A percentile compares a stretch with the other conserved stretches of the same genome.
phyloP scores from a whole-genome alignment of 441 rosid species.

The Populus tomentosa region DNA sequence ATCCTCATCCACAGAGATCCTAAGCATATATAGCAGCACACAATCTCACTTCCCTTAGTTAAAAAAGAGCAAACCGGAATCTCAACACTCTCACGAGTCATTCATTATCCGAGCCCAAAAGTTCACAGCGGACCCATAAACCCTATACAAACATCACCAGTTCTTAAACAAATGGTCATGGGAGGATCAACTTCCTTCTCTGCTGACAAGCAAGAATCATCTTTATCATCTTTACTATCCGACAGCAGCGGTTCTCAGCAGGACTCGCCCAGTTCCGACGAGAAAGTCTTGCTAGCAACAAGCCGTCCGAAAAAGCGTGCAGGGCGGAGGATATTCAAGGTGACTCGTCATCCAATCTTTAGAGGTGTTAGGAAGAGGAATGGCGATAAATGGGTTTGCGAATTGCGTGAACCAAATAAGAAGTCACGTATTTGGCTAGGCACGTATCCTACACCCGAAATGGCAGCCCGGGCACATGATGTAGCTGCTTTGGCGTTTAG shows the following conservation, averaged over 20 bases:
- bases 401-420: conserved; percentile 63
- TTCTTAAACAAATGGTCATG: no score
- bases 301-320: conserved; percentile 68
- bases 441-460: conserved; percentile 70
- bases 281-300: conserved; percentile 45
- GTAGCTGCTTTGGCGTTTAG: conserved; percentile 69
- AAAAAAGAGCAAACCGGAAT: not conserved
- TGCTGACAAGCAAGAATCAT: conserved; percentile 3
- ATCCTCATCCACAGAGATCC: no score
- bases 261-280: conserved; percentile 22
- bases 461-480: conserved; percentile 93
- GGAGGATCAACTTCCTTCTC: not conserved
- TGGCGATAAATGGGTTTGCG: conserved; percentile 82
- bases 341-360: conserved; percentile 82
- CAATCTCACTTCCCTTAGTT: not conserved
- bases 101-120: not conserved
- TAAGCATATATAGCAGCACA: not conserved
- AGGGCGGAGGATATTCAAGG: conserved; percentile 67
- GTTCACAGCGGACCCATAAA: not conserved
- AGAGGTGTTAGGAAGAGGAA: conserved; percentile 74
- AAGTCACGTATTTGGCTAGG: conserved; percentile 85
- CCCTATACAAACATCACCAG: not conserved
- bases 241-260: conserved; percentile 8
- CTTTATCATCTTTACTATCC: conserved; percentile 5
- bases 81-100: not conserved